phyloP scores from a whole-genome alignment of 179 eudicot species.

The Vitellaria paradoxa region DNA sequence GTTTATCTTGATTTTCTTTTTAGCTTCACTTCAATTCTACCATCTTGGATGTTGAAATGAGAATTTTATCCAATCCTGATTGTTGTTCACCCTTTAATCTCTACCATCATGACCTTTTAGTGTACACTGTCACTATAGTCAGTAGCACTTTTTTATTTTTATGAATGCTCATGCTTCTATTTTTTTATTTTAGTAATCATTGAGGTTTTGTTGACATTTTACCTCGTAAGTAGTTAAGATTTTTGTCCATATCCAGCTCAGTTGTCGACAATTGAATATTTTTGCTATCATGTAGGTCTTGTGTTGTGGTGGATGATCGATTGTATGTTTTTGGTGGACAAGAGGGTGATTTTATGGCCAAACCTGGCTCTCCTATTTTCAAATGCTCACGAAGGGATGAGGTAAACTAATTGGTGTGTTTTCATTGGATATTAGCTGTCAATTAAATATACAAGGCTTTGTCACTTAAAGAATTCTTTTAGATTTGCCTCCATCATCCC shows the following conservation, averaged over 20 bases:
- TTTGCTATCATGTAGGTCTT: constrained; percentile 56
- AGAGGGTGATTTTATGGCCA: constrained; percentile 99
- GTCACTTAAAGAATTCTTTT: neutral
- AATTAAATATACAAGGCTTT: neutral
- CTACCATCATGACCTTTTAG: neutral
- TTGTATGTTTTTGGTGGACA: constrained; percentile 92
- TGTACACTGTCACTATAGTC: neutral
- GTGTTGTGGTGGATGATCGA: constrained; percentile 74
- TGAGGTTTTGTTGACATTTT: neutral
- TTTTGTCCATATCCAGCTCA: neutral
- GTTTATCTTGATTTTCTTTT: neutral
- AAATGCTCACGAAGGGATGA: constrained; percentile 96
- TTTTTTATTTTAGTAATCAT: too few species aligned
- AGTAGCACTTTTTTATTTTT: neutral
- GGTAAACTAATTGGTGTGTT: constrained; percentile 36
- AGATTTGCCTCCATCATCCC: neutral
- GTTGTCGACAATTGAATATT: neutral
- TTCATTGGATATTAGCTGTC: neutral
- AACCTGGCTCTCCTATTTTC: constrained; percentile 98
- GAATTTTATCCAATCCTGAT: neutral
- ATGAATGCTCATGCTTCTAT: neutral
- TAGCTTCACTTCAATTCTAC: neutral
- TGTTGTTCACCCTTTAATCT: too few species aligned
- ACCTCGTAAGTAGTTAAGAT: neutral
- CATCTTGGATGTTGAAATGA: neutral